A percentile compares a stretch with the other conserved stretches of the same genome.
phyloP scores from a whole-genome alignment of 805 yeast genomes.

The Lipomyces spencermartinsiae region DNA sequence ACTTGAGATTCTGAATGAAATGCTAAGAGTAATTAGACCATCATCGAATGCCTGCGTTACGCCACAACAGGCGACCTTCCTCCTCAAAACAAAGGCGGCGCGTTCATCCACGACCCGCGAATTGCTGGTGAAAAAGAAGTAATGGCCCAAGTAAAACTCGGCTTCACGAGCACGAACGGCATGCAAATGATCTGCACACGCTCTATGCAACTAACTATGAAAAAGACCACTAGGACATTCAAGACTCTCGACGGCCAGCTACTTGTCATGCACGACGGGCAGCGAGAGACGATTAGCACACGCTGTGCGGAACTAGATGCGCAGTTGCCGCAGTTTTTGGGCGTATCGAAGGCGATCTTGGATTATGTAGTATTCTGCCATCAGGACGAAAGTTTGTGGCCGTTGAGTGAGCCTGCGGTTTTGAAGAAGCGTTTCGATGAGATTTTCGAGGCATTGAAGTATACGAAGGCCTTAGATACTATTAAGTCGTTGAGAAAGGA shows the following conservation, averaged over 20 bases:
- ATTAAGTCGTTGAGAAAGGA: slow-evolving; percentile 79
- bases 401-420: slow-evolving; percentile 85
- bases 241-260: slow-evolving; percentile 92
- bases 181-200: slow-evolving; percentile 85
- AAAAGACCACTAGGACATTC: slow-evolving; percentile 70
- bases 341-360: slow-evolving; percentile 84
- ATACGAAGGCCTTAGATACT: slow-evolving; percentile 85
- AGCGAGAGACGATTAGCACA: slow-evolving; percentile 75
- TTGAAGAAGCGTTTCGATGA: slow-evolving; percentile 94
- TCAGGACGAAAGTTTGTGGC: slow-evolving; percentile 98
- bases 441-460: slow-evolving; percentile 92
- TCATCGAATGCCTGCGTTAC: slow-evolving; percentile 91
- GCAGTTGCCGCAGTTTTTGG: slow-evolving; percentile 80
- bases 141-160: slow-evolving; percentile 87
- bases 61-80: slow-evolving; percentile 96
- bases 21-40: slow-evolving; percentile 53
- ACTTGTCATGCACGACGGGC: slow-evolving; percentile 64
- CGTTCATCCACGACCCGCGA: slow-evolving; percentile 88
- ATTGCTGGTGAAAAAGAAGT: slow-evolving; percentile 68
- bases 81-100: slow-evolving; percentile 95
- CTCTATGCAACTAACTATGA: slow-evolving; percentile 74
- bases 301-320: slow-evolving; percentile 83
- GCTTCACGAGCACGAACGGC: slow-evolving; percentile 75
- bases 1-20: not conserved
- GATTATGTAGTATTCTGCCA: slow-evolving; percentile 96